These are phyloP conservation scores for Gossypium lobatum DNA, from an alignment of 441 rosid species.

Conservation along the genomic window DNA sequence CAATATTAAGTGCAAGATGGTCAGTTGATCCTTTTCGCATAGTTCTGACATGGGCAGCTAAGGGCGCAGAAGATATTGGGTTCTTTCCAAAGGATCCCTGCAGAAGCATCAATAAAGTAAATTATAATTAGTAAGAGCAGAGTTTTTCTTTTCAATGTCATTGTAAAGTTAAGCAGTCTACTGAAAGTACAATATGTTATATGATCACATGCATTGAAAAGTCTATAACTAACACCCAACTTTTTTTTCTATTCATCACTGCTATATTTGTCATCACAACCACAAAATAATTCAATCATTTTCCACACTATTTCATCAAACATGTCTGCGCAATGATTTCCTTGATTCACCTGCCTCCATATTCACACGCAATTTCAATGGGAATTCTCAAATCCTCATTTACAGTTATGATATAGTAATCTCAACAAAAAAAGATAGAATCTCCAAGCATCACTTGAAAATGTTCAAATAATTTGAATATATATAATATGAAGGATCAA, in stretches of 20 bases:
- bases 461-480: not conserved
- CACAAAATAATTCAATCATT: not conserved
- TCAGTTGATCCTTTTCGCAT: slow-evolving; percentile 83
- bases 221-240: too few relatives aligned
- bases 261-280: not conserved
- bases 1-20: slow-evolving; percentile 77
- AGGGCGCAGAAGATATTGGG: slow-evolving; percentile 43
- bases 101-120: slow-evolving; percentile 20
- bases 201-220: not conserved
- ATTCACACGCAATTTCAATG: not conserved
- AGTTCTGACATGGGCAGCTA: slow-evolving; percentile 76
- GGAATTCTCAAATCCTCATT: not conserved
- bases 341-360: not conserved
- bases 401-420: not conserved
- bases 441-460: not conserved
- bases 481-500: not conserved
- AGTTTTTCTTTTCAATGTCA: not conserved
- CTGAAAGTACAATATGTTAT: not conserved
- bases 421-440: not conserved
- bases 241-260: not conserved
- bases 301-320: not conserved
- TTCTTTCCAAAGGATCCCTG: slow-evolving; percentile 58
- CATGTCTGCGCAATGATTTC: not conserved
- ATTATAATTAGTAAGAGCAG: not conserved
- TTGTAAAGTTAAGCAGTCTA: not conserved